phyloP scores from a whole-genome alignment of 2,329 filamentous ascomycete genomes.

The Ceratocystis destructans region DNA sequence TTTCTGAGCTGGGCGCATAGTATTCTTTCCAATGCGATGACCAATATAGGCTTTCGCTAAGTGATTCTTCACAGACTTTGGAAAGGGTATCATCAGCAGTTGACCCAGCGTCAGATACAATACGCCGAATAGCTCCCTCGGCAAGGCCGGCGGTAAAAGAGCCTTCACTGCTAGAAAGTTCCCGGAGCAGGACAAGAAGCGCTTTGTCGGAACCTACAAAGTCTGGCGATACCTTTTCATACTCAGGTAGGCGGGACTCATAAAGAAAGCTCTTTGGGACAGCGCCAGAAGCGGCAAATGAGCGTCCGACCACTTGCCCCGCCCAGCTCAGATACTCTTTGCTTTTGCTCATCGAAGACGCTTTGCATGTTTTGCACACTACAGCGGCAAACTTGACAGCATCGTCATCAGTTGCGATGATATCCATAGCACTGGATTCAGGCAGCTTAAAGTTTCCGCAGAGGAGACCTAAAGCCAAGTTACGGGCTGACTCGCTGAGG shows the following conservation, averaged over 20 bases:
- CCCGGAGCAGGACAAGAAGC: slow-evolving; percentile 47
- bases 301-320: slow-evolving; percentile 67
- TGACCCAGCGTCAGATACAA: slow-evolving; percentile 40
- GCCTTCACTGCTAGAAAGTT: slow-evolving; percentile 45
- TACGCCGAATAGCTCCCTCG: slow-evolving; percentile 44
- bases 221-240: slow-evolving; percentile 33
- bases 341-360: slow-evolving; percentile 48
- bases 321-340: slow-evolving; percentile 70
- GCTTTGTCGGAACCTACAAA: slow-evolving; percentile 47
- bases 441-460: slow-evolving; percentile 58
- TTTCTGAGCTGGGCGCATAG: slow-evolving; percentile 42
- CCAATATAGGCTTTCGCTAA: slow-evolving; percentile 38
- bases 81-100: slow-evolving; percentile 36
- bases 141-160: slow-evolving; percentile 44
- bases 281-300: slow-evolving; percentile 63
- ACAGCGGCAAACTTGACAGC: slow-evolving; percentile 49
- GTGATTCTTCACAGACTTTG: slow-evolving; percentile 37
- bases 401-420: slow-evolving; percentile 52
- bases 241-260: slow-evolving; percentile 44
- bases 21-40: slow-evolving; percentile 47
- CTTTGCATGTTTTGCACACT: slow-evolving; percentile 63
- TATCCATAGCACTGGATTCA: slow-evolving; percentile 35
- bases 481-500: slow-evolving; percentile 54
- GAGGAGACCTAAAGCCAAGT: slow-evolving; percentile 57
- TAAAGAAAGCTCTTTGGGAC: slow-evolving; percentile 46